A percentile compares a stretch with the other conserved stretches of the same genome.
Conservation (phyloP, 495 filamentous ascomycete species). For the Letharia lupina region DNA sequence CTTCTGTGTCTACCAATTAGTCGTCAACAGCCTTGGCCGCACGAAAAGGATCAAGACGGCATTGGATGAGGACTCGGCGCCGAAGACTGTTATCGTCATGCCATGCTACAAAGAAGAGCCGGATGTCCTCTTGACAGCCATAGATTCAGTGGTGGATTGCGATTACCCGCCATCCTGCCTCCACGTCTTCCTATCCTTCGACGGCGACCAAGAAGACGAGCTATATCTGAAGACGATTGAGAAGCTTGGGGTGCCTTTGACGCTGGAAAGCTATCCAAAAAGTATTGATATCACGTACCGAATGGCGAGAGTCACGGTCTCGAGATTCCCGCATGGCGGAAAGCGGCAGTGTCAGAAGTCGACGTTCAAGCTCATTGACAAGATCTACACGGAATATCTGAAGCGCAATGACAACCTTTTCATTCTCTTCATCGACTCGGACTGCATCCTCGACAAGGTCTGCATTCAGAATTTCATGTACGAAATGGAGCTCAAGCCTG, state of each 20-base stretch:
- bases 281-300: conserved; percentile 88
- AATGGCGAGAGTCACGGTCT: conserved; percentile 77
- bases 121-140: conserved; percentile 73
- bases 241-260: conserved; percentile 75
- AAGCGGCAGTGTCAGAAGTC: conserved; percentile 91
- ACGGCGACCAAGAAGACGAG: conserved; percentile 82
- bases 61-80: conserved; percentile 75
- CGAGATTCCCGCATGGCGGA: conserved; percentile 86
- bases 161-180: conserved; percentile 92
- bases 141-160: conserved; percentile 88
- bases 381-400: conserved; percentile 83
- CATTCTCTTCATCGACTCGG: conserved; percentile 95
- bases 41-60: conserved; percentile 74
- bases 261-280: conserved; percentile 68
- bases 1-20: conserved; percentile 82
- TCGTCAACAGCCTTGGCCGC: conserved; percentile 76
- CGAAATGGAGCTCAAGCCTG: conserved; percentile 96
- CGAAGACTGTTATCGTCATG: conserved; percentile 96
- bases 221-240: conserved; percentile 83
- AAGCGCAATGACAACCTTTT: conserved; percentile 88
- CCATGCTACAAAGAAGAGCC: conserved; percentile 93
- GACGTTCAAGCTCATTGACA: conserved; percentile 92
- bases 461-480: conserved; percentile 98
- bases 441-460: conserved; percentile 87
- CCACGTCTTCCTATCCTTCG: conserved; percentile 94